Percentiles rank a stretch among this genome's conserved stretches.
Conservation (phyloP, 2,329 filamentous ascomycete species). For the Botrytis deweyae region DNA sequence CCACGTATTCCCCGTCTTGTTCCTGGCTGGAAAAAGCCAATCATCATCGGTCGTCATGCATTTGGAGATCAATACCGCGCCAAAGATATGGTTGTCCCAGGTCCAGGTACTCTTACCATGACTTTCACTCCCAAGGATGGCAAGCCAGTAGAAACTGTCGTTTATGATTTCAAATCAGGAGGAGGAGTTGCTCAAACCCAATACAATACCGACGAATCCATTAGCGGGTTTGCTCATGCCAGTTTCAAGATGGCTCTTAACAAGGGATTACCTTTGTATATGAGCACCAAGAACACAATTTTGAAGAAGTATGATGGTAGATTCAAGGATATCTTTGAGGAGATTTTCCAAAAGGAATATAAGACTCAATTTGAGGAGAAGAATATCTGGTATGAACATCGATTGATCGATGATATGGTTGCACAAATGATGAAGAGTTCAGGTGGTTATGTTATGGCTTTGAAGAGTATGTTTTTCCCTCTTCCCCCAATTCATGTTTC, state of each 20-base stretch:
- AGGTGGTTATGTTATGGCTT: constrained; percentile 93
- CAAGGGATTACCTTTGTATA: constrained; percentile 91
- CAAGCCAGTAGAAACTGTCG: constrained; percentile 80
- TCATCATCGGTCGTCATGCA: constrained; percentile 97
- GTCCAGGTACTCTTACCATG: constrained; percentile 87
- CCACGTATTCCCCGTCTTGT: constrained; percentile 89
- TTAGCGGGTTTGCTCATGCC: constrained; percentile 90
- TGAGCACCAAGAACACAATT: constrained; percentile 99
- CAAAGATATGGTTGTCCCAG: constrained; percentile 82
- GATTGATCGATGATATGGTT: constrained; percentile 99
- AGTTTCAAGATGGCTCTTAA: constrained; percentile 92
- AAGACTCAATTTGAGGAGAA: constrained; percentile 85
- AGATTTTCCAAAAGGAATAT: constrained; percentile 87
- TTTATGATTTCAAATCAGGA: constrained; percentile 82
- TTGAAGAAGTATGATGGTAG: constrained; percentile 97
- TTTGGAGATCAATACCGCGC: constrained; percentile 99
- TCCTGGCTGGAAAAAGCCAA: constrained; percentile 97
- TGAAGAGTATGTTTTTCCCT: constrained; percentile 74
- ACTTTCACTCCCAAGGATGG: constrained; percentile 87
- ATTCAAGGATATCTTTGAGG: constrained; percentile 99
- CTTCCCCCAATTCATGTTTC: background rate
- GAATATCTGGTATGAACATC: constrained; percentile 98
- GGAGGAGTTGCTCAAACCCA: constrained; percentile 91
- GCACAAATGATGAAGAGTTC: constrained; percentile 99
- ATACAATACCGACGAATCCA: constrained; percentile 98